Base-by-base conservation (phyloP, 2,329 filamentous ascomycete genomes). In the Cryphonectria japonica region DNA sequence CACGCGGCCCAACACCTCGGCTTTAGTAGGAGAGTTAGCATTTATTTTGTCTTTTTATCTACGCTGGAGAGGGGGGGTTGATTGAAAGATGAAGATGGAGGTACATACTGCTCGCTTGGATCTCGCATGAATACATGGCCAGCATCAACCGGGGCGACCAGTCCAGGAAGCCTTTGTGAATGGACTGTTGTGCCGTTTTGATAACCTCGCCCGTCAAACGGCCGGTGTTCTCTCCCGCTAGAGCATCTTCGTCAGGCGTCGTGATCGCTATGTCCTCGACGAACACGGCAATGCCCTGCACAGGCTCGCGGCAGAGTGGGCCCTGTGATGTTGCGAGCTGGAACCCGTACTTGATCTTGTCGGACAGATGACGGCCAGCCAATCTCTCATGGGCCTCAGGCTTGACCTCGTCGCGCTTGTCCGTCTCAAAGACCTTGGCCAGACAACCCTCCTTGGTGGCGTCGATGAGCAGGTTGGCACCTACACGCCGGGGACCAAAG, bases 101-200 rank as follows among this genome's bases (percentile, higher is more conserved):
- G 43, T 32, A 82, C 88, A 80, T 85, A 92, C 89, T 95, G 32
- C 93, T 95, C 41, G 95, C 94, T 86, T 98, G 96, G 77, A 99
- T 98, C 80, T 98, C 96, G 80, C 95, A 97, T 69, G 90, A 94
- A 84, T 99, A 99, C 94, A 98, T 98, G 67, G 96, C 96, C 61
- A 99, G 89, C 83, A 98, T 89, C 75, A 99, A 88, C n/a, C 96
- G 91, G 0, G 96, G 93, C 54, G 92, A 95, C 96, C 96, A 99
- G 84, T 98, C 96, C 26, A 98, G 85, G 85, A 98, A 97, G 32
- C 91, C 95, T 74, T 91, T 86, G 66, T 91, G 89, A 73, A 99
- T 94, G n/a, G 91, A 88, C 62, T 93, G 90, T 75, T 95, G 93
- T 26, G 95, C 91, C 0, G 93, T 92, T 80, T 94, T 94, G 83